A percentile compares a stretch with the other conserved stretches of the same genome.
These are phyloP conservation scores for Calonectria pseudoreteaudii DNA, from an alignment of 2,329 filamentous ascomycete genomes.

Conservation along the genomic window DNA sequence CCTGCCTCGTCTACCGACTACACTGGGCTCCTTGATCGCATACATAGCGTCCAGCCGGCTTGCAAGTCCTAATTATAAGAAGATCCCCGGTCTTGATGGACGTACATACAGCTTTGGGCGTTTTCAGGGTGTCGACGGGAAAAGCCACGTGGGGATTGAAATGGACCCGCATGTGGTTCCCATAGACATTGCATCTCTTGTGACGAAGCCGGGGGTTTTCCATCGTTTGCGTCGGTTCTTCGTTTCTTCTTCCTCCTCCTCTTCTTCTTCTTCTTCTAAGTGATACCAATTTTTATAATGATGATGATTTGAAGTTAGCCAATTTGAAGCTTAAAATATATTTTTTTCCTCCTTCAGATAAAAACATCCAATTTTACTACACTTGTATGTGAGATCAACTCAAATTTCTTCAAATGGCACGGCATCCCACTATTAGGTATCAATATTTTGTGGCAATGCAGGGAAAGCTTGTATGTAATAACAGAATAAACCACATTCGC, in stretches of 20 bases:
- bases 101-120: conserved; percentile 60
- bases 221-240: background rate
- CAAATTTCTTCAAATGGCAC: background rate
- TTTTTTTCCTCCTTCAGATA: background rate
- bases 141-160: conserved; percentile 64
- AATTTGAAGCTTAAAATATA: background rate
- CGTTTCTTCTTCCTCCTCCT: background rate
- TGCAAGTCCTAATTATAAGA: rapidly evolving
- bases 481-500: no score
- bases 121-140: conserved; percentile 60
- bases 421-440: no score
- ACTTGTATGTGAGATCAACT: background rate
- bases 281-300: background rate
- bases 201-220: background rate
- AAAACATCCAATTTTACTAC: background rate
- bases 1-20: conserved; percentile 64
- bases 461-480: no score
- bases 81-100: background rate
- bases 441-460: no score
- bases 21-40: conserved; percentile 59
- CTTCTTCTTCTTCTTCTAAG: background rate
- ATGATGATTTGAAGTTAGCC: background rate
- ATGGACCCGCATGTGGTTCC: conserved; percentile 56
- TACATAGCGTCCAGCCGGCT: conserved; percentile 61
- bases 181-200: conserved; percentile 23